phyloP scores from a whole-genome alignment of 129 eudicot genomes.

The Arctium lappa region DNA sequence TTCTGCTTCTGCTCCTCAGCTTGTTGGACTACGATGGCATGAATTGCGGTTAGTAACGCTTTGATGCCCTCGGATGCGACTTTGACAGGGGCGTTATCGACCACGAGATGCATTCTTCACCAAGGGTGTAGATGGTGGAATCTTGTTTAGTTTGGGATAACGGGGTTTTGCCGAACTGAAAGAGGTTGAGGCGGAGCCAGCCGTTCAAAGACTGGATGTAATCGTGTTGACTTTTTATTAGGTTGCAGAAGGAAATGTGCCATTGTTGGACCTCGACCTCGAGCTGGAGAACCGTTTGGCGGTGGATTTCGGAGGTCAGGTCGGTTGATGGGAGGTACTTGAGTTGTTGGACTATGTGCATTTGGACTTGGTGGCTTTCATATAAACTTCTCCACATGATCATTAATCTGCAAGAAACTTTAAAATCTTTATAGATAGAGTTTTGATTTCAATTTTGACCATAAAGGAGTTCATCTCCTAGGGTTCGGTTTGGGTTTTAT shows the following conservation, averaged over 20 bases:
- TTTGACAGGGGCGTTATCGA: conserved; percentile 78
- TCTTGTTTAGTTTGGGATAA: conserved; percentile 53
- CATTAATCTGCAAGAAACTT: conserved; percentile 54
- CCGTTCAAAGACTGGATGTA: conserved; percentile 80
- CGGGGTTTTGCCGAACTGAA: conserved; percentile 59
- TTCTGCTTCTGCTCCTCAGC: conserved; percentile 79
- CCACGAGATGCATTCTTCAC: conserved; percentile 86
- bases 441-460: no score
- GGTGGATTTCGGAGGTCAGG: conserved; percentile 83
- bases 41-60: conserved; percentile 56
- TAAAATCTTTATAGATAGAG: no score
- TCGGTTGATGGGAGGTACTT: conserved; percentile 73
- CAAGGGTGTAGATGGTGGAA: conserved; percentile 74
- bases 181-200: conserved; percentile 97
- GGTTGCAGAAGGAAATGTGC: conserved; percentile 81
- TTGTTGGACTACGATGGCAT: conserved; percentile 80
- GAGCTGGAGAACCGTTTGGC: conserved; percentile 84
- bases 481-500: no score
- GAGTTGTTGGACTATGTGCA: conserved; percentile 88
- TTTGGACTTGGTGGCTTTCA: conserved; percentile 92
- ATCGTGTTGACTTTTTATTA: conserved; percentile 78
- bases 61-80: conserved; percentile 92
- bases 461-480: no score
- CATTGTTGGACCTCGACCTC: conserved; percentile 91
- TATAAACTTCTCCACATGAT: conserved; percentile 96